These are phyloP conservation scores for Tilletia caries DNA, from an alignment of 1,284 basidiomycete species.

Conservation along the genomic window DNA sequence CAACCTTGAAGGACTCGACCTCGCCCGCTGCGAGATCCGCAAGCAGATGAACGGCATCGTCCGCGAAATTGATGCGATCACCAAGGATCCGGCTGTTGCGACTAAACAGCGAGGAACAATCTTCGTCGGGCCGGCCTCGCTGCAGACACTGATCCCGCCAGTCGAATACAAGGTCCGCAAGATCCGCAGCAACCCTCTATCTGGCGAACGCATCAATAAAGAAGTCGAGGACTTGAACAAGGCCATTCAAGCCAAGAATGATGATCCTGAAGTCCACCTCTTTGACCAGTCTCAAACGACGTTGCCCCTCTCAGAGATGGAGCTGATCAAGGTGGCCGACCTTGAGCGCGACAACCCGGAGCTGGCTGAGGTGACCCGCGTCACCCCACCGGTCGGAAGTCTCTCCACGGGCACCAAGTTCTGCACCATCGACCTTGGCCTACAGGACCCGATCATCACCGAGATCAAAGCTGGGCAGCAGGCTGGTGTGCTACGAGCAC, in stretches of 20 bases:
- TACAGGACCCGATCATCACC: constrained; percentile 3
- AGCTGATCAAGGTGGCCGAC: constrained; percentile 4
- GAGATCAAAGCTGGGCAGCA: neutral
- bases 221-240: neutral
- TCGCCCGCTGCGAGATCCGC: constrained; percentile 8
- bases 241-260: neutral
- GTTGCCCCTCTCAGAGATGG: neutral
- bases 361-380: neutral
- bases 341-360: neutral
- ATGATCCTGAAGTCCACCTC: neutral
- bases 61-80: constrained; percentile 11
- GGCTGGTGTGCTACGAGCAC: neutral
- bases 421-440: neutral
- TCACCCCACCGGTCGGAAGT: neutral
- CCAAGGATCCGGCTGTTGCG: constrained; percentile 1
- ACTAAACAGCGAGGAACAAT: neutral
- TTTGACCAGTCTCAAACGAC: neutral
- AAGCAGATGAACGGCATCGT: constrained; percentile 15
- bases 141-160: constrained; percentile 2
- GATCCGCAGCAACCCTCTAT: constrained; percentile 1
- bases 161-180: constrained; percentile 16
- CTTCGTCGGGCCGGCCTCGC: constrained; percentile 16
- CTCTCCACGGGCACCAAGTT: neutral
- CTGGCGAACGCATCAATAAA: constrained; percentile 9
- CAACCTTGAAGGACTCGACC: constrained; percentile 3